A percentile compares a stretch with the other conserved stretches of the same genome.
Evolutionary conservation across 2,329 filamentous ascomycete genomes (phyloP).

Genomic region (Trichophyton equinum): DNA sequence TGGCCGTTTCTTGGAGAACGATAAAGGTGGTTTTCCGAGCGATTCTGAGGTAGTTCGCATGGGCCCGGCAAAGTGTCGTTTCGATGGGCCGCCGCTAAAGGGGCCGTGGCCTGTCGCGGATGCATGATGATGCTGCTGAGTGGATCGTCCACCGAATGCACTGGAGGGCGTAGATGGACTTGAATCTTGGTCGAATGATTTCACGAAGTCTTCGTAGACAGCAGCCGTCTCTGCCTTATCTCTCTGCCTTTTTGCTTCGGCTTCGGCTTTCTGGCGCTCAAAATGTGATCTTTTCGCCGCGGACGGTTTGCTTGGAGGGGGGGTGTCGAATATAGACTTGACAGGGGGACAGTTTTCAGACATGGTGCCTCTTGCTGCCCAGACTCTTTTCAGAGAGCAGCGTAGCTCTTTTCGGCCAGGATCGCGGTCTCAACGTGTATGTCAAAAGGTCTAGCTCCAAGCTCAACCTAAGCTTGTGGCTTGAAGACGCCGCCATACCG

Average conservation of each 20-base stretch:
- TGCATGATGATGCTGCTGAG: conserved; percentile 18
- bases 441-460: background rate
- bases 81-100: conserved; percentile 28
- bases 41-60: conserved; percentile 38
- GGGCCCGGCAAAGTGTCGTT: conserved; percentile 48
- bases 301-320: background rate
- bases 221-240: conserved; percentile 81
- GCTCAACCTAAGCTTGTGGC: background rate
- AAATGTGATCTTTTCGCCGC: conserved; percentile 64
- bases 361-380: background rate
- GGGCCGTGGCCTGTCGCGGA: conserved; percentile 20
- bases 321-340: conserved; percentile 1
- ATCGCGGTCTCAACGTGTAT: background rate
- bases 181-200: conserved; percentile 45
- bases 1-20: conserved; percentile 33
- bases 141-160: conserved; percentile 6
- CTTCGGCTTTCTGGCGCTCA: conserved; percentile 77
- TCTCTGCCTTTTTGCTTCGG: conserved; percentile 71
- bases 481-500: background rate
- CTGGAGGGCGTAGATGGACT: conserved; percentile 13
- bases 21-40: conserved; percentile 33
- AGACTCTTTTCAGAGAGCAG: background rate
- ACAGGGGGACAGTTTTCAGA: background rate
- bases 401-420: background rate
- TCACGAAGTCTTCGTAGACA: conserved; percentile 76